Evolutionary conservation across 192 early-diverging fungal genomes (phyloP).

Genomic region (Linnemannia schmuckeri): DNA sequence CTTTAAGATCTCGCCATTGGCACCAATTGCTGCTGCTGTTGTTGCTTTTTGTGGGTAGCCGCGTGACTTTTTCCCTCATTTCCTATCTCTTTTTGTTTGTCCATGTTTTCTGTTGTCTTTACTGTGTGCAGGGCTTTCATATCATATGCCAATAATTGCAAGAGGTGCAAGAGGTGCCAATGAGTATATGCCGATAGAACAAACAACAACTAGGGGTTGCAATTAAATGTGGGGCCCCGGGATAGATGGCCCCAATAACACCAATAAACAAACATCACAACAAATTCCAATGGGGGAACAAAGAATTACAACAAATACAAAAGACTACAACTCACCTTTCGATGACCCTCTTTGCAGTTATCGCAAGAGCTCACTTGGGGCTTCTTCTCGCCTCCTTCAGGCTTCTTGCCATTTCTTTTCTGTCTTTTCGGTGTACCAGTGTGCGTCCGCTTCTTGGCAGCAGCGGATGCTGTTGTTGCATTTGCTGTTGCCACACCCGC

Average conservation of each 20-base stretch:
- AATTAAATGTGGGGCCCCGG: not conserved
- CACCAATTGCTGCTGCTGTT: not conserved
- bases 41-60: not conserved
- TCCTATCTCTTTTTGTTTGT: too few species aligned
- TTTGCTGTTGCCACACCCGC: not conserved
- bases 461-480: not conserved
- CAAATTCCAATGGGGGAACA: not conserved
- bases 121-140: not conserved
- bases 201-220: not conserved
- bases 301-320: not conserved
- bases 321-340: constrained; percentile 32
- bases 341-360: constrained; percentile 48
- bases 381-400: constrained; percentile 34
- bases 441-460: constrained; percentile 34
- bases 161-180: not conserved
- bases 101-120: not conserved
- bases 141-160: not conserved
- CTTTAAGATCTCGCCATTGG: not conserved
- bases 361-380: constrained; percentile 53
- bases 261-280: not conserved
- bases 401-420: not conserved
- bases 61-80: not conserved
- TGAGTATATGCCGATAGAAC: not conserved
- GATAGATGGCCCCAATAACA: not conserved
- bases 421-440: constrained; percentile 19